Evolutionary conservation across 2,329 filamentous ascomycete genomes (phyloP), one percentile per base, ranked within the genome.

Genomic region (Botrytis porri): DNA sequence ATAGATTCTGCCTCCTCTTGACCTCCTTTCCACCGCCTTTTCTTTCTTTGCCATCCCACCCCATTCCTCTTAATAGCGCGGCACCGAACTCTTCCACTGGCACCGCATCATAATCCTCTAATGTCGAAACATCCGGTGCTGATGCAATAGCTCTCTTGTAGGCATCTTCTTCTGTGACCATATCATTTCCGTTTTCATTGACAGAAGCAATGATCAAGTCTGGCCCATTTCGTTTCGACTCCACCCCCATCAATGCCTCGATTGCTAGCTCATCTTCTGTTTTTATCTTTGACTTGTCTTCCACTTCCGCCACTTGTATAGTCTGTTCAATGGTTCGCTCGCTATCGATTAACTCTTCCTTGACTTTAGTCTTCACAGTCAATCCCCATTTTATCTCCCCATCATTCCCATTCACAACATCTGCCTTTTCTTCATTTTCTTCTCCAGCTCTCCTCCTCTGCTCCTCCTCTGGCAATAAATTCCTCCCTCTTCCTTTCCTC

Each of bases 21-120:
- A 90, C 85, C 29, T 90, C 84, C 75, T 89, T 90, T 51, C 92
- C 92, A 9, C 83, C 81, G 63, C 83, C 85, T 85, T 86, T 64
- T 85, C 83, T 75, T 86, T 84, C 71, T 89, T 88, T 75, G 79
- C 82, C 83, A 91, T 98, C 94, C 95, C 95, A 98, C 14, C 96
- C 96, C 93, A 98, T 98, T 16, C 95, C 94, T 45, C 95, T 90
- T 51, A 99, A 86, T 76, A 98, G 86, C 0, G 95, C 94, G 29
- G 94, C 92, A 12, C 96, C 96, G 77, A 98, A 99, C 78, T 98
- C 94, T 77, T 98, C 95, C 25, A 98, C 94, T 0, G 96, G 95
- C 75, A 97, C 92, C 20, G 92, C 90, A 73, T 92, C 91, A 83
- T 98, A 98, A 79, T 96, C 93, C 48, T 93, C 92, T 29, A 97